phyloP scores from a whole-genome alignment of 1,139 yeast genomes.

The Hansenula anomala region DNA sequence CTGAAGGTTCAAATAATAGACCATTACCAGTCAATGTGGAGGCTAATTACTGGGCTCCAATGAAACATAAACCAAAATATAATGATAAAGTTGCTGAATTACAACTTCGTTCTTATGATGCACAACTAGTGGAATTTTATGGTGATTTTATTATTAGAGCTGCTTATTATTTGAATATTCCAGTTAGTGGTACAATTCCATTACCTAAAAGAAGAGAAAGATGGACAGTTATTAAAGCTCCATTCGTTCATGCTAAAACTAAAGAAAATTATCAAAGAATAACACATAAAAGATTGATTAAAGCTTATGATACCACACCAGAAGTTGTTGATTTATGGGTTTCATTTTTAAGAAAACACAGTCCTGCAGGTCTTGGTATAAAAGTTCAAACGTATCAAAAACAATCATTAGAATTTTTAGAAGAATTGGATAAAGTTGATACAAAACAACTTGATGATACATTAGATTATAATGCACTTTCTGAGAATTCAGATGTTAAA shows the following conservation, averaged over 20 bases:
- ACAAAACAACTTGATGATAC: neutral
- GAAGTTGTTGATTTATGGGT: conserved; percentile 83
- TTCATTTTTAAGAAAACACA: conserved; percentile 72
- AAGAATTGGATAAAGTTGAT: conserved; percentile 34
- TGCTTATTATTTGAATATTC: conserved; percentile 85
- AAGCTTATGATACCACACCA: conserved; percentile 80
- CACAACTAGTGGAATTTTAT: conserved; percentile 66
- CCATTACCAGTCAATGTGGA: conserved; percentile 84
- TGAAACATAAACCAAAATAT: conserved; percentile 61
- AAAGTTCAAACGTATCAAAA: conserved; percentile 64
- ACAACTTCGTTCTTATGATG: conserved; percentile 67
- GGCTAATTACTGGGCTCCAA: conserved; percentile 77
- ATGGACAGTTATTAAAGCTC: conserved; percentile 92
- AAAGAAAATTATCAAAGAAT: conserved; percentile 92
- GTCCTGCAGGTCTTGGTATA: conserved; percentile 78
- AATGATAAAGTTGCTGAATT: conserved; percentile 72
- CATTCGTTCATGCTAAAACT: conserved; percentile 91
- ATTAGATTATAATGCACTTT: conserved; percentile 3
- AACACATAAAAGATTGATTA: conserved; percentile 70
- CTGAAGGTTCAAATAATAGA: conserved; percentile 26
- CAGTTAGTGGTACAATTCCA: conserved; percentile 67
- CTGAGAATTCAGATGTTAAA: conserved; percentile 13
- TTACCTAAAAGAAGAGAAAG: conserved; percentile 71
- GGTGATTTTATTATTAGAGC: conserved; percentile 86
- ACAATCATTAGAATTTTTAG: conserved; percentile 39